Conservation (phyloP, 257 asterid genomes). For the Striga asiatica region DNA sequence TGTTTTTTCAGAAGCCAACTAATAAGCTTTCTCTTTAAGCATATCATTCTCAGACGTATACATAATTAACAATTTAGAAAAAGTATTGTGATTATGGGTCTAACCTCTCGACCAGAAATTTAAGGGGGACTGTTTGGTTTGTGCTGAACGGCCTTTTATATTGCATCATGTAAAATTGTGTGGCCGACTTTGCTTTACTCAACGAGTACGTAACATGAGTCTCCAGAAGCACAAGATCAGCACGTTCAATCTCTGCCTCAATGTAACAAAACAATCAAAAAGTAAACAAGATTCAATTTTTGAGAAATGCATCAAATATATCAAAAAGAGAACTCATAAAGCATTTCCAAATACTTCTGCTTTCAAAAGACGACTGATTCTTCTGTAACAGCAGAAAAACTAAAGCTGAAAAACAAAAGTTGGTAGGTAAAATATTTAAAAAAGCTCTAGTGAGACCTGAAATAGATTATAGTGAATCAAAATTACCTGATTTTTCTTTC, state of each 20-base stretch:
- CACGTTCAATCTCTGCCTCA: constrained; percentile 36
- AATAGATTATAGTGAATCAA: not conserved
- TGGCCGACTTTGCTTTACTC: constrained; percentile 40
- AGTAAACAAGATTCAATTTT: not conserved
- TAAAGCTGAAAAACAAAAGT: too few species aligned
- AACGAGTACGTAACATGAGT: constrained; percentile 43
- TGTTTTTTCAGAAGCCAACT: not conserved
- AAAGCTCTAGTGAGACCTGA: too few species aligned
- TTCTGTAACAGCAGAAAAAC: too few species aligned
- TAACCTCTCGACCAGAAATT: constrained; percentile 44
- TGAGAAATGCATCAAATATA: not conserved
- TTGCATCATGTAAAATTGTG: constrained; percentile 49
- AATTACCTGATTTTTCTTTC: constrained; percentile 38
- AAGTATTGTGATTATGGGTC: constrained; percentile 3
- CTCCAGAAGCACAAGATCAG: constrained; percentile 50
- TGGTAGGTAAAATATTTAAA: too few species aligned
- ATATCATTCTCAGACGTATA: too few species aligned
- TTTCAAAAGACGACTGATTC: too few species aligned
- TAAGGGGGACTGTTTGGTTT: constrained; percentile 26
- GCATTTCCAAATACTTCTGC: not conserved
- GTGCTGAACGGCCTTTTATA: constrained; percentile 23
- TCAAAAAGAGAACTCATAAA: not conserved
- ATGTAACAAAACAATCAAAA: constrained; percentile 14
- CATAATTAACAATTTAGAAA: too few species aligned
- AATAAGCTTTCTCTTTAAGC: too few species aligned